Conservation (phyloP, 2,329 filamentous ascomycete species). For the Cadophora gregata region DNA sequence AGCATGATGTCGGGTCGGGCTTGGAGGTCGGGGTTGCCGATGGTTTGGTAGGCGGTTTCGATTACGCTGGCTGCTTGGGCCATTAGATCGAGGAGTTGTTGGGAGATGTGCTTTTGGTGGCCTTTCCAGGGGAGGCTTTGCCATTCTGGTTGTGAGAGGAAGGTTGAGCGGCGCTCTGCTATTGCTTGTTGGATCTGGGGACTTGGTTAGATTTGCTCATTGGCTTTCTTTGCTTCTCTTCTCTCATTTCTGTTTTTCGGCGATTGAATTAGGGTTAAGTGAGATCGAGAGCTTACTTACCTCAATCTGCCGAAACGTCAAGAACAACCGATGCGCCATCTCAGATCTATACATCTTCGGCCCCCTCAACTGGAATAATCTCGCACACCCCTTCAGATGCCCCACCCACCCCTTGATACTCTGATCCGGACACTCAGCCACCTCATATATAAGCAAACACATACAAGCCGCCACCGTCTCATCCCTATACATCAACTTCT, state of each 20-base stretch:
- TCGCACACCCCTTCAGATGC: constrained; percentile 45
- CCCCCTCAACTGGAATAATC: constrained; percentile 45
- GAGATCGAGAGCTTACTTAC: too few species aligned
- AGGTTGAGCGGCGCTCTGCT: constrained; percentile 36
- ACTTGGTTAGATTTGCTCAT: constrained; percentile 15
- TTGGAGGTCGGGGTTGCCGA: constrained; percentile 20
- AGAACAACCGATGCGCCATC: constrained; percentile 45
- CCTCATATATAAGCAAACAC: constrained; percentile 46
- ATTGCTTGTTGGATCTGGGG: constrained; percentile 44
- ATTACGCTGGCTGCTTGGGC: constrained; percentile 34
- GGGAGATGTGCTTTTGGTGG: constrained; percentile 38
- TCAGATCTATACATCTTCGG: constrained; percentile 43
- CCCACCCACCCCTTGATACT: constrained; percentile 43
- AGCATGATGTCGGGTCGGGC: constrained; percentile 31
- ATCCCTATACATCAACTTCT: constrained; percentile 43
- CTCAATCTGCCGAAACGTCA: constrained; percentile 42
- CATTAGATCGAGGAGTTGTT: constrained; percentile 44
- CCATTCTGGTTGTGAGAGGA: constrained; percentile 44
- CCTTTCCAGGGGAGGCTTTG: constrained; percentile 42
- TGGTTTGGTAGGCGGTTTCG: constrained; percentile 27
- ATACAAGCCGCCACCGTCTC: constrained; percentile 47
- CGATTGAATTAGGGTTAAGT: too few species aligned
- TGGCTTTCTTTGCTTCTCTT: too few species aligned
- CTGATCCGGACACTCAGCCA: constrained; percentile 45
- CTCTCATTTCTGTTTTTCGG: too few species aligned